Conservation (phyloP, 1,284 basidiomycete species). For the Sporisorium scitamineum region DNA sequence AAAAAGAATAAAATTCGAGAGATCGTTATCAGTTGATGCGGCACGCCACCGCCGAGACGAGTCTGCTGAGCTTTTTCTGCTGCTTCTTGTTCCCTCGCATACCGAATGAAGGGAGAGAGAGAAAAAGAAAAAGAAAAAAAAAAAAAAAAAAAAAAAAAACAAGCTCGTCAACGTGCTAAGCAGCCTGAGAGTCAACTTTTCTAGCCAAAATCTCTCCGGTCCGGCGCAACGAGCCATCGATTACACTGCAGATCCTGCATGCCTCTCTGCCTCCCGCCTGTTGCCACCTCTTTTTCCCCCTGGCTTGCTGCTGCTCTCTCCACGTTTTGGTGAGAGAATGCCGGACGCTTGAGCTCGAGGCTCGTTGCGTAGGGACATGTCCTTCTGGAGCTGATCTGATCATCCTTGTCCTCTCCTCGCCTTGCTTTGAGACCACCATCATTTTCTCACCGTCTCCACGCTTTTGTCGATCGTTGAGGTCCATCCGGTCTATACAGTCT, state of each 20-base stretch:
- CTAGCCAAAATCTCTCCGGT: neutral
- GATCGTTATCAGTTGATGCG: slow-evolving; percentile 31
- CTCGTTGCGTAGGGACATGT: neutral
- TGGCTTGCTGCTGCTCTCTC: neutral
- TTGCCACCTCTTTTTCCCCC: neutral
- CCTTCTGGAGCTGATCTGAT: neutral
- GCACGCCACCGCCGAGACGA: slow-evolving; percentile 23
- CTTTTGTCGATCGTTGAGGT: neutral
- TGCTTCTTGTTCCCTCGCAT: slow-evolving; percentile 7
- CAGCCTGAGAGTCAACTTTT: slow-evolving; percentile 1
- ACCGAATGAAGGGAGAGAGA: neutral
- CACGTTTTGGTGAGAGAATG: slow-evolving; percentile 10
- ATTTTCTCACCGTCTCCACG: neutral
- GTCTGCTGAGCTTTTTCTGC: neutral
- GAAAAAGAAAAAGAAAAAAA: neutral
- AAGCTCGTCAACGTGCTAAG: neutral
- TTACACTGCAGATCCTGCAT: neutral
- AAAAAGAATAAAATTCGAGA: neutral
- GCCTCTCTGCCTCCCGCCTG: neutral
- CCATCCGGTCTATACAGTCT: neutral
- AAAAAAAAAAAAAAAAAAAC: neutral
- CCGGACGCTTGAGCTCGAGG: neutral
- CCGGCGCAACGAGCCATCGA: neutral
- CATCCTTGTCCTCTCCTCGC: neutral
- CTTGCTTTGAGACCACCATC: neutral